Percentiles rank a stretch among this genome's conserved stretches.
These are phyloP conservation scores for Colletotrichum theobromicola DNA, from an alignment of 2,329 filamentous ascomycete genomes.

Conservation along the genomic window DNA sequence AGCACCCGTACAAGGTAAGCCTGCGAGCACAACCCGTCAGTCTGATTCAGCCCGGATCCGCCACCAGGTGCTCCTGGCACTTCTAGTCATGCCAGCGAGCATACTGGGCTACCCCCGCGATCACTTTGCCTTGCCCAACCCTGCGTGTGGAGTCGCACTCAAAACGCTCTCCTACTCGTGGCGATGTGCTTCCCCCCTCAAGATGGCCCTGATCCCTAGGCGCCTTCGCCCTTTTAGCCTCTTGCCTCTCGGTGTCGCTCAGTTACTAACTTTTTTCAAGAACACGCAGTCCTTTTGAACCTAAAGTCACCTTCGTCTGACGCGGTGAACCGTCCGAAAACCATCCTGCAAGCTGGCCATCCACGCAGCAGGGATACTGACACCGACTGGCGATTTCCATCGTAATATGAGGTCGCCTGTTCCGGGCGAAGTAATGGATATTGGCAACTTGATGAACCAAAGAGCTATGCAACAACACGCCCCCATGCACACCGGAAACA, in stretches of 20 bases:
- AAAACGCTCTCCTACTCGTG: conserved; percentile 18
- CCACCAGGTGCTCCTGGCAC: conserved; percentile 18
- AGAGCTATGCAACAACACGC: conserved; percentile 41
- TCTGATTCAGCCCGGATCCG: conserved; percentile 13
- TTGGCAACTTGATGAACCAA: conserved; percentile 58
- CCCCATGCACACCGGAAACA: conserved; percentile 23
- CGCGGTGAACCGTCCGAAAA: conserved; percentile 12
- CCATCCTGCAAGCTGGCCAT: conserved; percentile 11
- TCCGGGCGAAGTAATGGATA: conserved; percentile 56
- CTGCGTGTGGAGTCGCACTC: neutral
- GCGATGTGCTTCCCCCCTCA: conserved; percentile 5
- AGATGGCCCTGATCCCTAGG: neutral
- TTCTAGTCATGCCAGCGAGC: conserved; percentile 15
- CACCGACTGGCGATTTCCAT: conserved; percentile 6
- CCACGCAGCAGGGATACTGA: conserved; percentile 16
- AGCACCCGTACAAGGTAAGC: conserved; percentile 18
- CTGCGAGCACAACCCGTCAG: conserved; percentile 8
- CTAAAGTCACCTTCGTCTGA: conserved; percentile 20
- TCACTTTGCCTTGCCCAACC: neutral
- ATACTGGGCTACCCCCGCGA: conserved; percentile 8
- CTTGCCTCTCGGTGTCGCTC: neutral
- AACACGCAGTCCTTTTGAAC: conserved; percentile 9
- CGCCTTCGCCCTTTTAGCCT: neutral
- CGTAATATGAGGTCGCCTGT: conserved; percentile 47
- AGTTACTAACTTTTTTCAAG: conserved; percentile 7